Conservation (phyloP, 1,284 basidiomycete genomes). For the Blastosporella zonata region DNA sequence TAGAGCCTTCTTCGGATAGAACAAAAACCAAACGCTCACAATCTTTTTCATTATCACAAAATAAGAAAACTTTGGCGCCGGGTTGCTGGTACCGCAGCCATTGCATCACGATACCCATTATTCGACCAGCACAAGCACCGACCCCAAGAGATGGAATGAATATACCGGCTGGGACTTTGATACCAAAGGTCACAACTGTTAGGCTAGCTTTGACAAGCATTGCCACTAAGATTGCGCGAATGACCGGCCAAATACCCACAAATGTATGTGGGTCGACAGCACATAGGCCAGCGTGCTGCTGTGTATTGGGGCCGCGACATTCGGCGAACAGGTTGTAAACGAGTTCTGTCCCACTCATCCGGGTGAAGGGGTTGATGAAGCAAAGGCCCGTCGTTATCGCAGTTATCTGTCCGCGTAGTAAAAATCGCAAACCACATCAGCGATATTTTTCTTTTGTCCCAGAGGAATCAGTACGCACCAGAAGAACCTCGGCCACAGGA, state of each 20-base stretch:
- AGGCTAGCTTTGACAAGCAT: conserved; percentile 81
- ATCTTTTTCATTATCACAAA: conserved; percentile 61
- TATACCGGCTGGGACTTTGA: conserved; percentile 92
- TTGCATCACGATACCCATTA: conserved; percentile 84
- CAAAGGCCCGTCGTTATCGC: conserved; percentile 73
- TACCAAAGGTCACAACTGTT: conserved; percentile 92
- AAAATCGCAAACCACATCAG: background rate
- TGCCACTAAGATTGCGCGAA: conserved; percentile 67
- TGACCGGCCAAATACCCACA: conserved; percentile 61
- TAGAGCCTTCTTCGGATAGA: background rate
- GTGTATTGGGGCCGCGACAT: conserved; percentile 57
- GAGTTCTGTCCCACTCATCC: conserved; percentile 94
- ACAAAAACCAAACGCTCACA: conserved; percentile 41
- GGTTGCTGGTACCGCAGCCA: conserved; percentile 73
- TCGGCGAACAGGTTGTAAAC: conserved; percentile 91
- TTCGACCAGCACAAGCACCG: conserved; percentile 93
- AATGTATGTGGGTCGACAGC: conserved; percentile 57
- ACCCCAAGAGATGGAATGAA: conserved; percentile 97
- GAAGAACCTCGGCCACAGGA: conserved; percentile 81
- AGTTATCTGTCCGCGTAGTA: conserved; percentile 55
- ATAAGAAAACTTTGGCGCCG: conserved; percentile 56
- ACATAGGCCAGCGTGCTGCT: conserved; percentile 72
- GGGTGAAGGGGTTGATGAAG: conserved; percentile 88
- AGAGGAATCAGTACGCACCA: conserved; percentile 63
- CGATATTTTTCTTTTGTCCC: too few species aligned